Conservation (phyloP, 2,329 filamentous ascomycete species). For the Dactylonectria estremocensis region DNA sequence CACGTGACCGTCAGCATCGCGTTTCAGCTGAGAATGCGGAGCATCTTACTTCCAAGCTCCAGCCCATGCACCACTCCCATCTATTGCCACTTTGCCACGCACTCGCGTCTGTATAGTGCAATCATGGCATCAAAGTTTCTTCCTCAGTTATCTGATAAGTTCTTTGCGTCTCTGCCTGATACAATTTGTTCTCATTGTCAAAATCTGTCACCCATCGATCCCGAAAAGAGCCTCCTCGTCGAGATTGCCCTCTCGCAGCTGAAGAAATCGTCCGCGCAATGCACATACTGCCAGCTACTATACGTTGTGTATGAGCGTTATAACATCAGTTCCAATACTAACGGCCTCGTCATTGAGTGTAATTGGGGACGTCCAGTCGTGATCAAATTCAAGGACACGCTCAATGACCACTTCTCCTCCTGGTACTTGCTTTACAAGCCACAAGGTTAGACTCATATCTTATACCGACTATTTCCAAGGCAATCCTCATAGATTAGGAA, state of each 20-base stretch:
- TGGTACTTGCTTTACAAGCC: constrained; percentile 2
- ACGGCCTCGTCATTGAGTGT: not conserved
- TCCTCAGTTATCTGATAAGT: not conserved
- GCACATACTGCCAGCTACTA: not conserved
- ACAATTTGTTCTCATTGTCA: not conserved
- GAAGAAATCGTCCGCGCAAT: not conserved
- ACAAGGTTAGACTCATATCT: not conserved
- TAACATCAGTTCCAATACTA: not conserved
- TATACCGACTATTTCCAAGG: not conserved
- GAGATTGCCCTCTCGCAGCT: not conserved
- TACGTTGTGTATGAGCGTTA: not conserved
- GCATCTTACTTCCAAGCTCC: no score
- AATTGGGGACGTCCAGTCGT: not conserved
- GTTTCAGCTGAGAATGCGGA: no score
- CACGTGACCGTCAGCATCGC: no score
- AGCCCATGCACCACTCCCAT: no score
- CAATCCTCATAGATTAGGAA: not conserved
- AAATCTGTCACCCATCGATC: not conserved
- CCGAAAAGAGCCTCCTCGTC: not conserved
- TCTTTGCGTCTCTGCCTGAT: not conserved
- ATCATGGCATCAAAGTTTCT: not conserved
- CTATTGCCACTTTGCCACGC: no score
- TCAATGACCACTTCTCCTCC: constrained; percentile 6
- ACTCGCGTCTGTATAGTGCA: no score
- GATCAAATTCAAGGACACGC: constrained; percentile 1